A percentile compares a stretch with the other conserved stretches of the same genome.
These are phyloP conservation scores for Globisporangium cederbergense DNA, from an alignment of 352 stramenopile species.

Conservation along the genomic window DNA sequence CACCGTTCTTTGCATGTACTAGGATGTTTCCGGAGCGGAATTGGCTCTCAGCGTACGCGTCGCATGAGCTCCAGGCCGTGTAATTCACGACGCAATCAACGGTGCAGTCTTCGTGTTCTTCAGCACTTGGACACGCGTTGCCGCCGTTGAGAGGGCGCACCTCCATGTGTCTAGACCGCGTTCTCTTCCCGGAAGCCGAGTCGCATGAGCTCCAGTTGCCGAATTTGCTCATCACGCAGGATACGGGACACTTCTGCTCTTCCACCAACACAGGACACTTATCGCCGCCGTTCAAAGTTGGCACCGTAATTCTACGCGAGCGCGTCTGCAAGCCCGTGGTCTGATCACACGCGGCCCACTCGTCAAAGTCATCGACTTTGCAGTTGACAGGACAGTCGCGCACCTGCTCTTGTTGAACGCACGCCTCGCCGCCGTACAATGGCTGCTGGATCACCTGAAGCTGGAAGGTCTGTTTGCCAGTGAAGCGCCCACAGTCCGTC, in stretches of 20 bases:
- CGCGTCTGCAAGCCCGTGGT: constrained; percentile 30
- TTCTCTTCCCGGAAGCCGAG: constrained; percentile 18
- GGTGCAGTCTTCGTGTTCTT: constrained; percentile 26
- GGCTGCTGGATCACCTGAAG: constrained; percentile 23
- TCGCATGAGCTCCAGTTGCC: constrained; percentile 34
- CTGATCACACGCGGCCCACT: constrained; percentile 33
- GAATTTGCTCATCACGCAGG: constrained; percentile 38
- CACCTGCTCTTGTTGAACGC: constrained; percentile 21
- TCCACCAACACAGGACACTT: constrained; percentile 28
- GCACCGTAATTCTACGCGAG: constrained; percentile 25
- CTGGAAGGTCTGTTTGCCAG: constrained; percentile 28
- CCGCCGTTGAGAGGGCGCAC: constrained; percentile 30
- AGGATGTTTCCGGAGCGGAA: constrained; percentile 1
- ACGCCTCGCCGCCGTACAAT: constrained; percentile 36
- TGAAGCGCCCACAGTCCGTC: constrained; percentile 18
- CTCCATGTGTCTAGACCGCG: constrained; percentile 26
- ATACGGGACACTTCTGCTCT: constrained; percentile 33
- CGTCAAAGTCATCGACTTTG: constrained; percentile 33
- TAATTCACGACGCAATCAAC: constrained; percentile 47
- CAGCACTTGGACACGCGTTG: constrained; percentile 22
- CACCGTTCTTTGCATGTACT: constrained; percentile 5
- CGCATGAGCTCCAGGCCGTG: constrained; percentile 30
- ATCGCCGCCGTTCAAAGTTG: constrained; percentile 30
- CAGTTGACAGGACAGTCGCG: constrained; percentile 39
- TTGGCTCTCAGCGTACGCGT: not conserved